Evolutionary conservation across 768 basidiomycete genomes (phyloP), one percentile per base, ranked within the genome.

Genomic region (Kwoniella pini): DNA sequence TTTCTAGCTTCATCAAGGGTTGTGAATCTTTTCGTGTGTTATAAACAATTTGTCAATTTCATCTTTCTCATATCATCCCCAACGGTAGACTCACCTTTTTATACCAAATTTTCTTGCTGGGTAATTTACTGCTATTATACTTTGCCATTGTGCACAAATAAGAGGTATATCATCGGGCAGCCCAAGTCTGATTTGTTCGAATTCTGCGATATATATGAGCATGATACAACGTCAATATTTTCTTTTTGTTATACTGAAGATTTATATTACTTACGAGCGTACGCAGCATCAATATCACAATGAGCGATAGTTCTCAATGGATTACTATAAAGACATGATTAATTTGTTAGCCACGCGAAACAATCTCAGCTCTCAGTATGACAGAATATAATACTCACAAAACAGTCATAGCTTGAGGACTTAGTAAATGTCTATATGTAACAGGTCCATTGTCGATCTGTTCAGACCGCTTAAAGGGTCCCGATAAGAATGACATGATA

Each of bases 61-160:
- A 30, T 21, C 51, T 31, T n/a, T 19, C 51, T 53, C 28, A n/a
- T 9, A 36, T 7, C 33, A 9, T 36, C 33, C 7, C 7, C 33
- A 15, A 36, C 33, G 7, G 9, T 36, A 9, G 33, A 87, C 88
- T 85, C 91, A 90, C 45, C 95, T 81, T n/a, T 91, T 90, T 69
- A 99, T 94, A 4, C 94, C 95, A 74, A 84, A 97, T 71, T 86
- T 86, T 64, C 96, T 84, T 0, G 96, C 95, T 4, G 93, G 87
- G 74, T 99, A 98, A 79, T 94, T 97, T 64, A 98, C 88, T 0
- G 96, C 96, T 60, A 99, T 98, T 68, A 79, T 68, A 40, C 89
- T 50, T 64, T 67, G 51, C 71, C 73, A 69, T 67, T 75, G 68
- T 63, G 75, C 70, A 49, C 76, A 68, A 55, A 54, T 70, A 55